A percentile compares a stretch with the other conserved stretches of the same genome.
These are phyloP conservation scores for Cunninghamia lanceolata DNA, from an alignment of 75 land plant genomes.

Conservation along the genomic window DNA sequence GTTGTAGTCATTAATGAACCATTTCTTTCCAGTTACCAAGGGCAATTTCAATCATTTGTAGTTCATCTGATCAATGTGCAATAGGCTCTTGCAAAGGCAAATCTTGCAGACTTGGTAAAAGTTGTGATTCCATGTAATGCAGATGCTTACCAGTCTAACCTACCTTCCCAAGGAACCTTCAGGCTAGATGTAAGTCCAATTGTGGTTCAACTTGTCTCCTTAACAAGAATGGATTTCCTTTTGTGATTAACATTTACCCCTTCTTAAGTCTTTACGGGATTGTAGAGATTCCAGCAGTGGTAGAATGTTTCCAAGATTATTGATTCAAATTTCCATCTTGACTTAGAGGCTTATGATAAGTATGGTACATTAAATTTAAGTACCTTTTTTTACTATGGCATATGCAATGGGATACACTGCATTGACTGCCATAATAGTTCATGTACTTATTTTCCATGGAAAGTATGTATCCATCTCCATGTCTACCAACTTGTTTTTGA, in stretches of 20 bases:
- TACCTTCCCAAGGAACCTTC: no score
- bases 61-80: conserved; percentile 72
- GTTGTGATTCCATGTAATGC: no score
- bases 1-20: conserved; percentile 93
- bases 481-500: no score
- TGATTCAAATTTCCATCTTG: conserved; percentile 27
- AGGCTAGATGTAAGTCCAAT: conserved; percentile 54
- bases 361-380: conserved; percentile 45
- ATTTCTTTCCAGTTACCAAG: no score
- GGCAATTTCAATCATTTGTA: no score
- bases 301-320: no score
- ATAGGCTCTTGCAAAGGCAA: conserved; percentile 53
- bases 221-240: conserved; percentile 44
- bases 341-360: conserved; percentile 27
- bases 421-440: conserved; percentile 40
- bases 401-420: conserved; percentile 59
- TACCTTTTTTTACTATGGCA: conserved; percentile 42
- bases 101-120: conserved; percentile 55
- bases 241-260: conserved; percentile 60
- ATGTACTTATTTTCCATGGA: conserved; percentile 49
- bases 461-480: no score
- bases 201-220: conserved; percentile 44
- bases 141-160: no score
- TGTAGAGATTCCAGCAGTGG: conserved; percentile 49
- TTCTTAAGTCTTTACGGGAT: conserved; percentile 43